A percentile compares a stretch with the other conserved stretches of the same genome.
Conservation (phyloP, 2,329 filamentous ascomycete genomes). For the Parastagonospora nodorum region DNA sequence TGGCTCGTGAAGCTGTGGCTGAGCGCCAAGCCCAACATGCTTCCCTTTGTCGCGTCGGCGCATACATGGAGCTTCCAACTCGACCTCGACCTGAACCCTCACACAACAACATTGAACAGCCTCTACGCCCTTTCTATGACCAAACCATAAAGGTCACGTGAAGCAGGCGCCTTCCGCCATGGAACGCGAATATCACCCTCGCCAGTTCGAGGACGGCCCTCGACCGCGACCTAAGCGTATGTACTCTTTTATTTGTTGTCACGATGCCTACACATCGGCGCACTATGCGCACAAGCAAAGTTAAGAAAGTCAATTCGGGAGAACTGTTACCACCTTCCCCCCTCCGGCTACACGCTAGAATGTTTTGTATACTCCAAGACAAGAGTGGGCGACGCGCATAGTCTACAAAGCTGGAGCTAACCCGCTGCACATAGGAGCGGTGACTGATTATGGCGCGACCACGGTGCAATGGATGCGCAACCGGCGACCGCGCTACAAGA, state of each 20-base stretch:
- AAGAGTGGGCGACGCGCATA: background rate
- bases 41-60: background rate
- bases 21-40: background rate
- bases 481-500: constrained; percentile 76
- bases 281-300: too few relatives aligned
- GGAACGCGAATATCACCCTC: constrained; percentile 45
- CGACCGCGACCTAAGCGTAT: constrained; percentile 44
- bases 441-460: constrained; percentile 91
- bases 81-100: background rate
- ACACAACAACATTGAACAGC: background rate
- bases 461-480: constrained; percentile 90
- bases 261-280: too few relatives aligned
- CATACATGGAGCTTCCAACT: background rate
- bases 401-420: background rate
- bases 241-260: constrained; percentile 10
- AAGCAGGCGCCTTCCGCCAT: constrained; percentile 24
- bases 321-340: too few relatives aligned
- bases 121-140: constrained; percentile 8
- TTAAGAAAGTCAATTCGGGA: too few relatives aligned
- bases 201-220: constrained; percentile 40
- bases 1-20: background rate
- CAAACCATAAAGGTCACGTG: background rate
- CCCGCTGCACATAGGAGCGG: constrained; percentile 66
- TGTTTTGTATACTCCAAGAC: too few relatives aligned
- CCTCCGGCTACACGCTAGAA: too few relatives aligned